phyloP scores from a whole-genome alignment of 352 stramenopile genomes.

The Globisporangium parvum region DNA sequence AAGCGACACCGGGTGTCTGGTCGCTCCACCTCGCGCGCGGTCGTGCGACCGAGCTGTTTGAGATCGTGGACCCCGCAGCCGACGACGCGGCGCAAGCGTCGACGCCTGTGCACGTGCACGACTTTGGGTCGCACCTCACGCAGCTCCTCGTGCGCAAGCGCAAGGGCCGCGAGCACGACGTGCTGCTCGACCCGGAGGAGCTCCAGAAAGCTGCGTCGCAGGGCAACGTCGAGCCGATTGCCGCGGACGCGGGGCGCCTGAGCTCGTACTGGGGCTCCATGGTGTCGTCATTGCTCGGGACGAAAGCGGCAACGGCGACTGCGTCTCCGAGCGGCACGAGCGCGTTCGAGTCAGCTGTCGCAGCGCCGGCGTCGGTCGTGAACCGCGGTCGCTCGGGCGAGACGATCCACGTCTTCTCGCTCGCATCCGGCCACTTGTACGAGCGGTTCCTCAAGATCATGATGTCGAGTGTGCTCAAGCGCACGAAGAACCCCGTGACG shows the following conservation, averaged over 20 bases:
- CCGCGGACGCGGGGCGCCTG: constrained; percentile 40
- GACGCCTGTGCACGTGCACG: constrained; percentile 48
- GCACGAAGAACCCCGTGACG: constrained; percentile 95
- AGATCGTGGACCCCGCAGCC: constrained; percentile 57
- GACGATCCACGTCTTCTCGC: constrained; percentile 98
- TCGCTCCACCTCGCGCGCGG: constrained; percentile 87
- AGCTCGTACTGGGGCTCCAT: constrained; percentile 73
- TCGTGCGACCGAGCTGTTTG: constrained; percentile 62
- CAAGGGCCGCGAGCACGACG: constrained; percentile 80
- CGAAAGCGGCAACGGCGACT: constrained; percentile 13
- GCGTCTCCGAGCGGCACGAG: no score
- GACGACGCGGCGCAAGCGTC: constrained; percentile 28
- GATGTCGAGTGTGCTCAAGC: constrained; percentile 99
- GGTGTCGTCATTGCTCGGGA: constrained; percentile 61
- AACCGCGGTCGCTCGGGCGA: constrained; percentile 64
- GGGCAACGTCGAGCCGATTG: constrained; percentile 29
- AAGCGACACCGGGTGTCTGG: constrained; percentile 95
- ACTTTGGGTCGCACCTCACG: constrained; percentile 86
- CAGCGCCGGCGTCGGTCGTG: constrained; percentile 2
- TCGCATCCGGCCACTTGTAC: constrained; percentile 97
- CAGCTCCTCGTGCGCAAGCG: constrained; percentile 91
- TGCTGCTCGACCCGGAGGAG: constrained; percentile 36
- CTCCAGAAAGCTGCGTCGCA: constrained; percentile 11
- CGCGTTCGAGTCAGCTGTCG: constrained; percentile 1
- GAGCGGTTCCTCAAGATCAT: constrained; percentile 99